phyloP scores from a whole-genome alignment of 768 basidiomycete species.

The Mycena latifolia region DNA sequence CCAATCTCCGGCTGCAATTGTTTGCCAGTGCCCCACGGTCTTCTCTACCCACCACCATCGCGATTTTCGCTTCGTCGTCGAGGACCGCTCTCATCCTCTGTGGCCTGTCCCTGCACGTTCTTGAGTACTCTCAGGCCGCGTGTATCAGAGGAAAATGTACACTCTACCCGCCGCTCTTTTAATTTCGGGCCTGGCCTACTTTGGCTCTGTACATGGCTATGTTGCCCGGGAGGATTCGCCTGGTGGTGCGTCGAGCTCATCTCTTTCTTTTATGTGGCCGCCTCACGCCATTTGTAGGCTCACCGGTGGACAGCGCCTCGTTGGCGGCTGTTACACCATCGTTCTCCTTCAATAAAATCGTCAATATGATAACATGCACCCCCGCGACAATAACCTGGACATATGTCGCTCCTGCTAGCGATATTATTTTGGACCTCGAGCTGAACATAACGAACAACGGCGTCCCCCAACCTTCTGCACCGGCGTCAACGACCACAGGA shows the following conservation, averaged over 20 bases:
- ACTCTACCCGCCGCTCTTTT: constrained; percentile 34
- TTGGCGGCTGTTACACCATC: constrained; percentile 11
- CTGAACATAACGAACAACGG: constrained; percentile 25
- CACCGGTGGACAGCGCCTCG: not conserved
- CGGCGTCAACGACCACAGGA: not conserved
- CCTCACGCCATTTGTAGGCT: constrained; percentile 26
- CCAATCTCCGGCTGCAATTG: constrained; percentile 11
- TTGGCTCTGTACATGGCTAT: constrained; percentile 28
- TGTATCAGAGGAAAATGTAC: constrained; percentile 24
- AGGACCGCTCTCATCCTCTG: not conserved
- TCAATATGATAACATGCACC: constrained; percentile 50
- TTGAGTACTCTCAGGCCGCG: not conserved
- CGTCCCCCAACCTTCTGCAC: constrained; percentile 14
- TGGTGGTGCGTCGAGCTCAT: constrained; percentile 21
- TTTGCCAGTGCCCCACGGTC: constrained; percentile 14
- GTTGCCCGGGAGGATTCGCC: not conserved
- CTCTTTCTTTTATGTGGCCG: not conserved
- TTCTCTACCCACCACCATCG: constrained; percentile 14
- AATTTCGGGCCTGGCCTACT: constrained; percentile 21
- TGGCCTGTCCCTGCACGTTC: constrained; percentile 3
- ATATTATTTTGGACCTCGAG: not conserved
- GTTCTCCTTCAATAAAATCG: constrained; percentile 40
- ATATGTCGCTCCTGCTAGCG: constrained; percentile 15
- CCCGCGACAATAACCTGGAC: constrained; percentile 44
- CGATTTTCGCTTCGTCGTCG: not conserved